Conservation (phyloP, 2,329 filamentous ascomycete genomes). For the Ascochyta clinopodiicola region DNA sequence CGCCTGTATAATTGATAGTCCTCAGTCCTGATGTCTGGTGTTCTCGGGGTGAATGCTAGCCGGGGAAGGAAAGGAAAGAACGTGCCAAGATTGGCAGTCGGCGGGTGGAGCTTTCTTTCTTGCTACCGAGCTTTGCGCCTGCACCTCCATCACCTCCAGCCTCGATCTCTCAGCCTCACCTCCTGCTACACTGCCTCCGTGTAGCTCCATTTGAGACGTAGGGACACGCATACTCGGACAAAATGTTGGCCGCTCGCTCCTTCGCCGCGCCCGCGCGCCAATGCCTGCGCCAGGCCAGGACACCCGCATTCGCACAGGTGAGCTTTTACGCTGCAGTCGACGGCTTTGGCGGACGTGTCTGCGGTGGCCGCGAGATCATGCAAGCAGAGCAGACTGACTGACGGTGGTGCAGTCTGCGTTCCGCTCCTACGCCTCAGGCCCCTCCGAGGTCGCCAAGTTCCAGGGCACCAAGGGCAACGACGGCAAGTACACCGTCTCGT, state of each 20-base stretch:
- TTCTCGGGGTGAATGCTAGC: constrained; percentile 8
- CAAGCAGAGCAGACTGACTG: constrained; percentile 13
- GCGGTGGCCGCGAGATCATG: background rate
- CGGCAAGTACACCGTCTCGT: constrained; percentile 92
- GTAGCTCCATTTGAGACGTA: constrained; percentile 45
- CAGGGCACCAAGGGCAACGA: constrained; percentile 86
- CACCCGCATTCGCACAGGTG: constrained; percentile 65
- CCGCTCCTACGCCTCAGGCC: constrained; percentile 62
- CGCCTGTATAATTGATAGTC: no score
- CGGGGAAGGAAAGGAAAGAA: constrained; percentile 11
- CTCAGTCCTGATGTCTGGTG: background rate
- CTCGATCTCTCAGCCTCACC: constrained; percentile 24
- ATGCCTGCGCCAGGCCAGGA: constrained; percentile 72
- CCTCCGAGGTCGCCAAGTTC: constrained; percentile 79
- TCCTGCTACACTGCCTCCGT: constrained; percentile 38
- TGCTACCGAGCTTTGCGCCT: constrained; percentile 33
- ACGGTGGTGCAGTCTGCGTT: constrained; percentile 33
- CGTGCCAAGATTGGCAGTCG: constrained; percentile 6
- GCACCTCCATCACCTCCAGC: constrained; percentile 29
- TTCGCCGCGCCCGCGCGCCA: constrained; percentile 79
- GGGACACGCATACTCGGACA: constrained; percentile 50
- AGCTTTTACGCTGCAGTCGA: constrained; percentile 33
- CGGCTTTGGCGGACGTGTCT: background rate
- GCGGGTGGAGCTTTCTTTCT: constrained; percentile 42
- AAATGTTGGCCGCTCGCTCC: constrained; percentile 83